These are phyloP conservation scores for Herpotrichia juniperi DNA, from an alignment of 2,329 filamentous ascomycete species.

Conservation along the genomic window DNA sequence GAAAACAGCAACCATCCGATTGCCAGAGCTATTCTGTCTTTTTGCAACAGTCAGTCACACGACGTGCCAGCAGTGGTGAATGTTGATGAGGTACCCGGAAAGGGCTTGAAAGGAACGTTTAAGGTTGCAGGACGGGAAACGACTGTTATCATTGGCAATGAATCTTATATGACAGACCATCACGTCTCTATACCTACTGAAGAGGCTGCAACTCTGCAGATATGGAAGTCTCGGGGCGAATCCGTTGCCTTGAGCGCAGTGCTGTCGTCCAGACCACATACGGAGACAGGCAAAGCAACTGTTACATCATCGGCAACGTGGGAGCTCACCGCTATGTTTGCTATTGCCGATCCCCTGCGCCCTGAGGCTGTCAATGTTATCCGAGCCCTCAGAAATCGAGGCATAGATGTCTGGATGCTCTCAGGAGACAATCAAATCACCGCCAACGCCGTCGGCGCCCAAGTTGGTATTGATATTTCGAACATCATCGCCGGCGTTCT, in stretches of 20 bases:
- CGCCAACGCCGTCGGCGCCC: conserved; percentile 75
- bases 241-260: conserved; percentile 50
- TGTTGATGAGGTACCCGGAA: conserved; percentile 73
- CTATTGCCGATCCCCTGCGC: conserved; percentile 81
- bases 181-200: conserved; percentile 33
- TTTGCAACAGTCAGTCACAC: conserved; percentile 54
- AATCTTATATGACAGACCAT: conserved; percentile 64
- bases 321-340: conserved; percentile 68
- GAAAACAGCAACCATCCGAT: conserved; percentile 77
- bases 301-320: conserved; percentile 32
- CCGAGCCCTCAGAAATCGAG: conserved; percentile 65
- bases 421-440: conserved; percentile 91
- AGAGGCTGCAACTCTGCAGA: conserved; percentile 29
- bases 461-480: conserved; percentile 72
- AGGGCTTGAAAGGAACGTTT: conserved; percentile 69
- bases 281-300: conserved; percentile 3
- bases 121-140: conserved; percentile 34
- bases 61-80: conserved; percentile 27
- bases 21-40: conserved; percentile 70
- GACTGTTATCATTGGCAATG: conserved; percentile 72
- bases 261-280: conserved; percentile 4
- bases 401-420: conserved; percentile 86
- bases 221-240: conserved; percentile 50
- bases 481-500: conserved; percentile 89
- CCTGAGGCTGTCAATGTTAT: conserved; percentile 73